phyloP scores from a whole-genome alignment of 371 early-diverging fungal genomes.

The Rhizopus microsporus region DNA sequence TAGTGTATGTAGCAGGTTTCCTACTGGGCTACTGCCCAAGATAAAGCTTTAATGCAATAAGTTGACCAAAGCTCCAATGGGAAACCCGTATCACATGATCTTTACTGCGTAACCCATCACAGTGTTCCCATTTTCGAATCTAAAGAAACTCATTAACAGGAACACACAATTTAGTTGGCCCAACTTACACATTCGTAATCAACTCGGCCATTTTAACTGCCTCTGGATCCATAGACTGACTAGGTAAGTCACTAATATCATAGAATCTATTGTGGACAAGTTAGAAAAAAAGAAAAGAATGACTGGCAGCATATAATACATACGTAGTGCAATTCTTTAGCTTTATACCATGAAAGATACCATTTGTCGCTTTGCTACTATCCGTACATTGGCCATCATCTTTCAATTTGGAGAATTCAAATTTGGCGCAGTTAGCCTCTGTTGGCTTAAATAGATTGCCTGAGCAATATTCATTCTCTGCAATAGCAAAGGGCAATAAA shows the following conservation, averaged over 20 bases:
- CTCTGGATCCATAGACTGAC: constrained; percentile 31
- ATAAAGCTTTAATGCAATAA: not conserved
- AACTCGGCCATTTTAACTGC: constrained; percentile 44
- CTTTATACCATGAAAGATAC: constrained; percentile 22
- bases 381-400: constrained; percentile 22
- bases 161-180: not conserved
- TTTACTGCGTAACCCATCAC: constrained; percentile 48
- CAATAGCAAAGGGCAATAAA: not conserved
- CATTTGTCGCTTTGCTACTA: constrained; percentile 17
- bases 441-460: constrained; percentile 1
- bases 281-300: constrained; percentile 4
- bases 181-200: constrained; percentile 50
- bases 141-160: constrained; percentile 7
- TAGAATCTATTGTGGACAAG: constrained; percentile 33
- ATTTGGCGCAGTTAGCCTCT: constrained; percentile 12
- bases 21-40: too few relatives aligned
- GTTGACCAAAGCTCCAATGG: not conserved
- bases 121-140: constrained; percentile 50
- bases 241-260: constrained; percentile 35
- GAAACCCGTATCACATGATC: too few relatives aligned
- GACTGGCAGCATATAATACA: not conserved
- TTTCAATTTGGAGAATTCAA: constrained; percentile 15
- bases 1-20: too few relatives aligned
- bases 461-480: constrained; percentile 4
- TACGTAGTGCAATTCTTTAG: constrained; percentile 46